Evolutionary conservation across 371 early-diverging fungal species (phyloP).

Genomic region (Mortierella sp.): DNA sequence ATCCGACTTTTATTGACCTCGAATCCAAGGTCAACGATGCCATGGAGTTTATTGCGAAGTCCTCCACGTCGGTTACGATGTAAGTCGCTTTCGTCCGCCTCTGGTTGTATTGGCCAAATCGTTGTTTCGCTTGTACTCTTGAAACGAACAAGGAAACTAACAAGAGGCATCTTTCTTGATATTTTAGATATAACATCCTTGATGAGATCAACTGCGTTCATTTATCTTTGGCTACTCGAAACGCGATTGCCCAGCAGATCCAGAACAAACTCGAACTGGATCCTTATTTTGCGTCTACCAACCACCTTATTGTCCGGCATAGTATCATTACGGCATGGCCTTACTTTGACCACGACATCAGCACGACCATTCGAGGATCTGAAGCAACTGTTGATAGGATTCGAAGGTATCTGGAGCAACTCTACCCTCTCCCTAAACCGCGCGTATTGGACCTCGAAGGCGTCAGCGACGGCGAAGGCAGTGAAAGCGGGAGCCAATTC

Average conservation of each 20-base stretch:
- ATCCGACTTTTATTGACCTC: background rate
- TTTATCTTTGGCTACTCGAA: constrained; percentile 13
- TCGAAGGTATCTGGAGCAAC: constrained; percentile 11
- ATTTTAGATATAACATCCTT: constrained; percentile 22
- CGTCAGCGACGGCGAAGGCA: too few species aligned
- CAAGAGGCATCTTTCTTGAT: background rate
- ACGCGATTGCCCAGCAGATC: constrained; percentile 14
- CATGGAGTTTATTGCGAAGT: constrained; percentile 15
- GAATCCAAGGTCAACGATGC: constrained; percentile 24
- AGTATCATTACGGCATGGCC: constrained; percentile 17
- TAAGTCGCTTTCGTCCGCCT: background rate
- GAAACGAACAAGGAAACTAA: background rate
- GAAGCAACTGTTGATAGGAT: constrained; percentile 14
- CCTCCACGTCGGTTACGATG: constrained; percentile 14
- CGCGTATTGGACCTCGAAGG: background rate
- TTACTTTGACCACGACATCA: constrained; percentile 6
- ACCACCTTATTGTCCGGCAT: background rate
- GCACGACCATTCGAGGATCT: constrained; percentile 5
- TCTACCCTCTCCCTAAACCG: constrained; percentile 30
- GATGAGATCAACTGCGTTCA: constrained; percentile 11
- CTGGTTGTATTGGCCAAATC: background rate
- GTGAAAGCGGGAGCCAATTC: background rate
- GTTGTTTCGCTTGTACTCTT: too few species aligned
- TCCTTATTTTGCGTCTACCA: constrained; percentile 9
- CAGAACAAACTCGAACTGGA: constrained; percentile 20